Base-by-base conservation (phyloP, 352 stramenopile genomes). In the Phytophthora sp. region DNA sequence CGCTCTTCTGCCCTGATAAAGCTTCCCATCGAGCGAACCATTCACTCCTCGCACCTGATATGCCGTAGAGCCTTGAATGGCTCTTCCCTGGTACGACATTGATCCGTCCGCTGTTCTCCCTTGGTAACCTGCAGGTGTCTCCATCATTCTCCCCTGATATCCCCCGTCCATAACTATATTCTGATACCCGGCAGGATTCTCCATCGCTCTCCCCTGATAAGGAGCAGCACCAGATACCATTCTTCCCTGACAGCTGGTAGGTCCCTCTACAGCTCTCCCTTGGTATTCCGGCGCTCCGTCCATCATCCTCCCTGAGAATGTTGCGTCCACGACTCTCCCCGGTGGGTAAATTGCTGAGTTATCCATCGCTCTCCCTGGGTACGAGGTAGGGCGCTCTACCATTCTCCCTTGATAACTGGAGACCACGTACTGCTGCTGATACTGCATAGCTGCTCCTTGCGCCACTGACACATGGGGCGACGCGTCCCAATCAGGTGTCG, bases 201-300 rank as follows among this genome's bases (percentile, higher is more conserved):
- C 47, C 27, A 24, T 20, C n/a, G 44, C 11, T 63, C 44, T 45
- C 23, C 36, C 35, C 23, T 67, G 64, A 46, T 63, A 57, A 15
- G 8, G 26, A 8, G 26, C 29, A 36, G 45, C 13, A 31, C 16
- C n/a, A 12, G 55, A 9, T 26, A 50, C 21, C 8, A 30, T 11
- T 46, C 27, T 71, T 7, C 56, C 63, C 31, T 61, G 56, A 57
- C 63, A 72, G 3, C 29, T 47, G 13, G 44, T 38, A 46, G 31
- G 12, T 42, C 29, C 18, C 11, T 51, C 16, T 23, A 41, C 15
- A 18, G 36, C 9, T 51, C 52, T 73, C 2, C 26, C 58, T 44
- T 52, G 41, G 26, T 49, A 61, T 3, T 18, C 29, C 24, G 31
- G 31, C 15, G 52, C 12, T 63, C 12, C 54, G 2, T 63, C 42